Conservation (phyloP, 1,139 yeast species). For the Nakaseomyces delphensis region DNA sequence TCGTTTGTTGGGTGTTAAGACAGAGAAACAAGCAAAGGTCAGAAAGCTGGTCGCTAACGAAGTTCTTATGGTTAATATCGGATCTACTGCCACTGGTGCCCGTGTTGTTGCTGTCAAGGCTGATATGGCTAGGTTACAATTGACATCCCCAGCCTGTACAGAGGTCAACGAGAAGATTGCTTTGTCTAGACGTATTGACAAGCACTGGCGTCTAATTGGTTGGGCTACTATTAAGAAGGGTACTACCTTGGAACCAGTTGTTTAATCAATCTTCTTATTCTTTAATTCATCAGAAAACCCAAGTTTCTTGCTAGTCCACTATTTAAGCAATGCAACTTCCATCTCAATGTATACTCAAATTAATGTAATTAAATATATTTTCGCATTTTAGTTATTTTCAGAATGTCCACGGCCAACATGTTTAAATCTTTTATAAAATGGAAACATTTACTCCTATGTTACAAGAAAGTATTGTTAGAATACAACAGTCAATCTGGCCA, state of each 20-base stretch:
- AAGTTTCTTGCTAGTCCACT: neutral
- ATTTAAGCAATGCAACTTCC: neutral
- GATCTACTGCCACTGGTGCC: slow-evolving; percentile 99
- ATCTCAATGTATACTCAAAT: slow-evolving; percentile 8
- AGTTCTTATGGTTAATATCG: slow-evolving; percentile 97
- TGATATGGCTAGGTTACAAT: slow-evolving; percentile 96
- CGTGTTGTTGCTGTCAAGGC: slow-evolving; percentile 97
- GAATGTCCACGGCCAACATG: neutral
- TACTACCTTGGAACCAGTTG: slow-evolving; percentile 67
- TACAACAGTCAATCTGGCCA: no score
- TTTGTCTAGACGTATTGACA: slow-evolving; percentile 95
- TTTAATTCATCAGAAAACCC: neutral
- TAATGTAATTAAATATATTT: slow-evolving; percentile 6
- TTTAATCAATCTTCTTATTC: slow-evolving; percentile 21
- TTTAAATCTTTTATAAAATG: neutral
- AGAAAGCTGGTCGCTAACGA: slow-evolving; percentile 90
- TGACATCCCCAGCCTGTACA: slow-evolving; percentile 98
- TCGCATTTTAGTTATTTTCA: slow-evolving; percentile 5
- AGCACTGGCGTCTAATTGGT: slow-evolving; percentile 99
- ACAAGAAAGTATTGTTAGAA: no score
- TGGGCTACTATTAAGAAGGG: slow-evolving; percentile 99
- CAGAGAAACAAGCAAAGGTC: slow-evolving; percentile 95
- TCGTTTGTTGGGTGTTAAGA: slow-evolving; percentile 95
- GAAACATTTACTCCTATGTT: neutral
- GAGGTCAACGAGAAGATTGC: slow-evolving; percentile 98